phyloP scores from a whole-genome alignment of 2,329 filamentous ascomycete species.

The Colletotrichum abscissum region DNA sequence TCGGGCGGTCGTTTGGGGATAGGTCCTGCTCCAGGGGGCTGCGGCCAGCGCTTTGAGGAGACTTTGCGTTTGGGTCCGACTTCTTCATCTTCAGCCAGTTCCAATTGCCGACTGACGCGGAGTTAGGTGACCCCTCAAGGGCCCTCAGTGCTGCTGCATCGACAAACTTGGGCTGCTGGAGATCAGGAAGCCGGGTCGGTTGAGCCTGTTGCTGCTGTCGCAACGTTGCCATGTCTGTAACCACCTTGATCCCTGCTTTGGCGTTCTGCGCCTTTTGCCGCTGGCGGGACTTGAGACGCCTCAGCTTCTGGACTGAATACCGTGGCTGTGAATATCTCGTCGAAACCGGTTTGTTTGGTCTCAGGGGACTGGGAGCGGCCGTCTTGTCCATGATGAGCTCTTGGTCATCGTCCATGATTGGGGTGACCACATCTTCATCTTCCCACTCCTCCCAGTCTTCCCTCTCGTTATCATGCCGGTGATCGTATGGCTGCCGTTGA shows the following conservation, averaged over 20 bases:
- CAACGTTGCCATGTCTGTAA: slow-evolving; percentile 74
- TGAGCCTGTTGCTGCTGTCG: slow-evolving; percentile 53
- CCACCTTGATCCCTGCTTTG: slow-evolving; percentile 73
- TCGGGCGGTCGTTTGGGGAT: slow-evolving; percentile 77
- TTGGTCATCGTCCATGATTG: slow-evolving; percentile 52
- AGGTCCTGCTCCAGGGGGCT: slow-evolving; percentile 57
- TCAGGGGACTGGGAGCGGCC: slow-evolving; percentile 27
- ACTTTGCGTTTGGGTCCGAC: slow-evolving; percentile 40
- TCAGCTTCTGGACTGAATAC: slow-evolving; percentile 53
- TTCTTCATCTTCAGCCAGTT: slow-evolving; percentile 63
- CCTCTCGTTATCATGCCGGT: slow-evolving; percentile 27
- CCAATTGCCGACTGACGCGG: slow-evolving; percentile 67
- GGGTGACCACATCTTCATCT: slow-evolving; percentile 57
- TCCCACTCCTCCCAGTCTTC: slow-evolving; percentile 68
- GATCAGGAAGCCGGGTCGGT: slow-evolving; percentile 42
- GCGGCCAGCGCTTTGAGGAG: slow-evolving; percentile 40
- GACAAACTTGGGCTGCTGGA: slow-evolving; percentile 60
- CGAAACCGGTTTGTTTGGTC: slow-evolving; percentile 24
- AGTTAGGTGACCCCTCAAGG: slow-evolving; percentile 66
- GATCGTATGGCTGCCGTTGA: slow-evolving; percentile 1
- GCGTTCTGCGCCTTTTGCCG: slow-evolving; percentile 71
- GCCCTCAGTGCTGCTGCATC: slow-evolving; percentile 70
- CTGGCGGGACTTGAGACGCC: slow-evolving; percentile 66
- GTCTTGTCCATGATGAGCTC: slow-evolving; percentile 40
- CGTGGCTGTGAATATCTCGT: slow-evolving; percentile 37